Evolutionary conservation across 1,284 basidiomycete genomes (phyloP).

Genomic region (Malassezia sp.): DNA sequence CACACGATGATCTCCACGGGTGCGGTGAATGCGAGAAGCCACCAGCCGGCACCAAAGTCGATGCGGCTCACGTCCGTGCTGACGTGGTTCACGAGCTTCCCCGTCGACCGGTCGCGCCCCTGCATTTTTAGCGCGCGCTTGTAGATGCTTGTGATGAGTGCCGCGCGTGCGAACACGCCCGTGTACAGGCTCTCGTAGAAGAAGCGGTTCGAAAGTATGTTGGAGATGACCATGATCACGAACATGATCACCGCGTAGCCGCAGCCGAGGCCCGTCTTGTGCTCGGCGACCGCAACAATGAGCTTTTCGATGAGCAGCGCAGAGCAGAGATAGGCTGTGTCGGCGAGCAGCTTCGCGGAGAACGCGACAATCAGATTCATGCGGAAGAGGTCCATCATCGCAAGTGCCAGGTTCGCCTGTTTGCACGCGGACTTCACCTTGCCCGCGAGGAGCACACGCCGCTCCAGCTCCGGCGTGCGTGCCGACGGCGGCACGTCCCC

Average conservation of each 20-base stretch:
- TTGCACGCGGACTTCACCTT: conserved; percentile 25
- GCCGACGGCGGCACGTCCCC: conserved; percentile 1
- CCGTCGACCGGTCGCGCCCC: conserved; percentile 68
- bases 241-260: conserved; percentile 19
- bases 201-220: conserved; percentile 57
- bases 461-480: conserved; percentile 5
- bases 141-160: conserved; percentile 80
- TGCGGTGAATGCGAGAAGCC: conserved; percentile 62
- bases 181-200: conserved; percentile 53
- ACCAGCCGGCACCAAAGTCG: conserved; percentile 76
- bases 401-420: conserved; percentile 58
- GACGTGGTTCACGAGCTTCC: conserved; percentile 80
- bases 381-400: conserved; percentile 69
- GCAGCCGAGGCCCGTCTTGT: conserved; percentile 32
- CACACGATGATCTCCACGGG: conserved; percentile 49
- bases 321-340: conserved; percentile 35
- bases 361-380: conserved; percentile 47
- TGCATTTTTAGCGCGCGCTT: conserved; percentile 65
- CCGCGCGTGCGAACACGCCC: conserved; percentile 65
- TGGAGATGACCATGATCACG: conserved; percentile 11
- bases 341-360: conserved; percentile 52
- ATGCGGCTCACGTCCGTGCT: conserved; percentile 82
- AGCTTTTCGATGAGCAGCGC: conserved; percentile 37
- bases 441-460: conserved; percentile 12
- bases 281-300: conserved; percentile 20